phyloP scores from a whole-genome alignment of 2,329 filamentous ascomycete species.

The Camillea tinctor region DNA sequence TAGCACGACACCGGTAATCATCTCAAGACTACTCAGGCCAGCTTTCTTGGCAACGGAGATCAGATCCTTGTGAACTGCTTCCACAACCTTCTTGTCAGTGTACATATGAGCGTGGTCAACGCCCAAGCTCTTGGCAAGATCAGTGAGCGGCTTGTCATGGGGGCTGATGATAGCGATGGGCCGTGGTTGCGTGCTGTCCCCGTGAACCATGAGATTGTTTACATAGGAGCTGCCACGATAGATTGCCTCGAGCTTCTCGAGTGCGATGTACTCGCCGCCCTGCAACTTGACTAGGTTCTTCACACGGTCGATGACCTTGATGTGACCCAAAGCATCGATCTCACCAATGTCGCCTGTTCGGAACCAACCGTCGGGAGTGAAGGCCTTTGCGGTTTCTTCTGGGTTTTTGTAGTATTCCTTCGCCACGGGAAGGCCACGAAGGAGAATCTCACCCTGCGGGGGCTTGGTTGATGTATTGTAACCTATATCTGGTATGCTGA shows the following conservation, averaged over 20 bases:
- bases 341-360: slow-evolving; percentile 95
- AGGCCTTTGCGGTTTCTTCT: slow-evolving; percentile 75
- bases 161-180: slow-evolving; percentile 79
- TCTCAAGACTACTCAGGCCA: slow-evolving; percentile 69
- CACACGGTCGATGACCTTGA: slow-evolving; percentile 90
- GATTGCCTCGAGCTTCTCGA: slow-evolving; percentile 91
- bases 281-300: slow-evolving; percentile 98
- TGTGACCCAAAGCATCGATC: slow-evolving; percentile 74
- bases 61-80: slow-evolving; percentile 63
- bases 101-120: slow-evolving; percentile 69
- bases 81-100: slow-evolving; percentile 62
- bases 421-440: slow-evolving; percentile 75
- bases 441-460: slow-evolving; percentile 89
- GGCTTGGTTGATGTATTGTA: slow-evolving; percentile 73
- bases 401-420: slow-evolving; percentile 81
- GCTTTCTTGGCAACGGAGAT: slow-evolving; percentile 62
- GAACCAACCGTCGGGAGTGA: slow-evolving; percentile 91
- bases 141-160: slow-evolving; percentile 61
- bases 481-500: slow-evolving; percentile 84
- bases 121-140: slow-evolving; percentile 58
- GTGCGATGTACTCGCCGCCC: slow-evolving; percentile 93
- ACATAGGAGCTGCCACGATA: slow-evolving; percentile 81
- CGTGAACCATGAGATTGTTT: slow-evolving; percentile 84
- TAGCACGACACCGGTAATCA: slow-evolving; percentile 72
- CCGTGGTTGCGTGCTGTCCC: slow-evolving; percentile 69